Evolutionary conservation across 345 rosid species (phyloP), one percentile per base, ranked within the genome.

Genomic region (Sapria himalayana): DNA sequence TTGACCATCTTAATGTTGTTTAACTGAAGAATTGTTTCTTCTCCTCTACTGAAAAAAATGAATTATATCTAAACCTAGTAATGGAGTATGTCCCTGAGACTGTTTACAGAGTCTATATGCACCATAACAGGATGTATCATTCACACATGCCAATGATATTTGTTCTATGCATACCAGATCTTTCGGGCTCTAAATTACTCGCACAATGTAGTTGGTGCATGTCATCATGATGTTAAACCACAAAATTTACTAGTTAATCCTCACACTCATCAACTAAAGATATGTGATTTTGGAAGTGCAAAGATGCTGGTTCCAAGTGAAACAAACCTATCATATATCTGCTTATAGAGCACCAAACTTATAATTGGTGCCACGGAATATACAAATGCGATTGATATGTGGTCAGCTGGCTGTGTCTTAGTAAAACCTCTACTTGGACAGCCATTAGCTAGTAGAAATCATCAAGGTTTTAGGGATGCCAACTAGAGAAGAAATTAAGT

Each of bases 291-390:
- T 46, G 99, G 99, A 19, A 89, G 95, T 50, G 99, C 99, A 49
- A 89, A 89, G 81, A 89, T 66, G 74, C 64, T 89, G 95, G 99
- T 82, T 23, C 91, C 95, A 45, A 93, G 93, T 58, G 99, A 89
- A 67, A 79, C 99, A 39, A 89, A 89, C 70, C 74, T 89, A 63
- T 69, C 99, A 4, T 89, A 89, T 51, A 89, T 89, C 42, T 89
- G 99, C 67, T 89, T 89, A 84, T 58, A 73, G 99, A 57, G 95
- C 99, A 22, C 99, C 99, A 6, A 89, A 72, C 92, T 89, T 52
- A 89, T 89, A 65, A 82, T 89, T 23, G 99, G 99, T 32, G 95
- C 93, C 6, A 67, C 93, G n/a, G 84, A 78, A 24, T 89, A 89
- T 62, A 84, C 93, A 31, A 71, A 65, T 67, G 93, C 99, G 37